Evolutionary conservation across 805 yeast genomes (phyloP).

Genomic region (Zygoascus tannicola): DNA sequence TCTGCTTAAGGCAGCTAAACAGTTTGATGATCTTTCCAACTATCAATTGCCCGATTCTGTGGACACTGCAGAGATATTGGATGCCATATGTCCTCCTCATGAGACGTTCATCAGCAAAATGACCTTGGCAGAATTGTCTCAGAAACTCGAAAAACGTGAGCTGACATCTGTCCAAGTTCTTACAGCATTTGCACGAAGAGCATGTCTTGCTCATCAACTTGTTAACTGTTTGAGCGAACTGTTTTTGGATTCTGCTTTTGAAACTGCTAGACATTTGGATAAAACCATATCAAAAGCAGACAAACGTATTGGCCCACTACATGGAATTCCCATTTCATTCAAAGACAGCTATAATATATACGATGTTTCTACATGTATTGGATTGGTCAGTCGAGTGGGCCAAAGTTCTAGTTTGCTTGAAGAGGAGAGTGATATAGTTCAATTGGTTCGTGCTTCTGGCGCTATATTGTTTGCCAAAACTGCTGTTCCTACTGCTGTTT

Average conservation of each 20-base stretch:
- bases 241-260: slow-evolving; percentile 48
- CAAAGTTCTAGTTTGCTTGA: not conserved
- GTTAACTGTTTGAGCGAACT: slow-evolving; percentile 28
- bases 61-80: not conserved
- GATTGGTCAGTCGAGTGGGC: slow-evolving; percentile 24
- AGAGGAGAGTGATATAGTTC: slow-evolving; percentile 17
- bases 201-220: slow-evolving; percentile 41
- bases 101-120: not conserved
- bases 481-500: slow-evolving; percentile 42
- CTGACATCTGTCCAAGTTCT: not conserved
- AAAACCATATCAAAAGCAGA: slow-evolving; percentile 38
- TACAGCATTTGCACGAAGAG: slow-evolving; percentile 1
- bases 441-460: slow-evolving; percentile 41
- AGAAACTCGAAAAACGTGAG: not conserved
- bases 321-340: slow-evolving; percentile 57
- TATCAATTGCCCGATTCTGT: slow-evolving; percentile 1
- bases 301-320: slow-evolving; percentile 49
- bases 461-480: slow-evolving; percentile 49
- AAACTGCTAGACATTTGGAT: slow-evolving; percentile 46
- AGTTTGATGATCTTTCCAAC: no score
- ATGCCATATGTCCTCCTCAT: not conserved
- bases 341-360: slow-evolving; percentile 41
- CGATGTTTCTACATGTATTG: slow-evolving; percentile 43
- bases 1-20: no score
- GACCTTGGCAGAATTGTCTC: not conserved